Percentiles rank a stretch among this genome's conserved stretches.
Conservation (phyloP, 2,329 filamentous ascomycete genomes). For the Pestalotiopsis sp. region DNA sequence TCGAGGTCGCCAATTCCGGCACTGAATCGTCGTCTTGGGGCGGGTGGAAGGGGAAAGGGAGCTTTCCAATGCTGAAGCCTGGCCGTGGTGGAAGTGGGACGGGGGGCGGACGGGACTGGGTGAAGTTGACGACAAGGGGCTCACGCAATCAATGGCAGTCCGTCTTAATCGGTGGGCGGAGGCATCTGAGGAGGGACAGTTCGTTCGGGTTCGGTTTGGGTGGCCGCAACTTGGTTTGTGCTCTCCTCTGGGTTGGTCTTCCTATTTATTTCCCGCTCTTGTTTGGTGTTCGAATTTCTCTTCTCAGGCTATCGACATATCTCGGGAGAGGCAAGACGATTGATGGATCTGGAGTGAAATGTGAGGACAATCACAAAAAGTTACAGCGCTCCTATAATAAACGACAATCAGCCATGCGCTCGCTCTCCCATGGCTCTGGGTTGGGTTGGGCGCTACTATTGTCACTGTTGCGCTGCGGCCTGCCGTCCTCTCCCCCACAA, state of each 20-base stretch:
- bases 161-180: constrained; percentile 14
- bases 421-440: background rate
- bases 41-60: background rate
- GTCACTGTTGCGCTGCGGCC: background rate
- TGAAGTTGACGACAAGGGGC: constrained; percentile 10
- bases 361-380: background rate
- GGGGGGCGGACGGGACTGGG: background rate
- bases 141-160: background rate
- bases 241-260: background rate
- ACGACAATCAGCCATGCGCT: background rate
- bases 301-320: background rate
- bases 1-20: background rate
- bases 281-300: background rate
- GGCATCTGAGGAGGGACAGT: constrained; percentile 18
- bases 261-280: background rate
- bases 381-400: background rate
- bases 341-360: background rate
- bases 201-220: background rate
- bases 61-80: background rate
- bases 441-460: background rate
- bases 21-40: background rate
- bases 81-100: constrained; percentile 9
- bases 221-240: background rate
- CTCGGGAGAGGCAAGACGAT: background rate
- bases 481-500: background rate